Evolutionary conservation across 805 yeast species (phyloP).

Genomic region (Dipodascopsis tothii): DNA sequence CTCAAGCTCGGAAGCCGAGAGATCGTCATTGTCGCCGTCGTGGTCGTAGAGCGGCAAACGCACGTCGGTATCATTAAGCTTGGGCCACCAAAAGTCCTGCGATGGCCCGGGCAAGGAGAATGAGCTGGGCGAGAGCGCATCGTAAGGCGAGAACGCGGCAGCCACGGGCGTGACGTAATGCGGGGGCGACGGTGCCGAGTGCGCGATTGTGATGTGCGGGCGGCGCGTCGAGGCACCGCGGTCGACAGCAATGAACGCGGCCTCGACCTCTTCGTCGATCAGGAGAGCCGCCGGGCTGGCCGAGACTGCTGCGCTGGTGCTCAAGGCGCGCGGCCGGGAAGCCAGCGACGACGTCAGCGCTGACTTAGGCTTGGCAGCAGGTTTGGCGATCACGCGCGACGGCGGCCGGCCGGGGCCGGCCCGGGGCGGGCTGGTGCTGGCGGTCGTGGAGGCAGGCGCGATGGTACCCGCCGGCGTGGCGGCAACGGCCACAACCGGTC

Average conservation of each 20-base stretch:
- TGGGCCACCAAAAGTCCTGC: not conserved
- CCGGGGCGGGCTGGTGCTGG: not conserved
- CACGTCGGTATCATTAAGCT: not conserved
- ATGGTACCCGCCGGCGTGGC: not conserved
- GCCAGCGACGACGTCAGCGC: too few relatives aligned
- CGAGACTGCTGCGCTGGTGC: too few relatives aligned
- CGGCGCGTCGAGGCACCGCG: not conserved
- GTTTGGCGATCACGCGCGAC: not conserved
- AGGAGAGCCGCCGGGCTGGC: too few relatives aligned
- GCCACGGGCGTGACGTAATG: not conserved
- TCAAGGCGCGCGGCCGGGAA: too few relatives aligned
- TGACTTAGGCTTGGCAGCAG: too few relatives aligned
- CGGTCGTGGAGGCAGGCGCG: not conserved
- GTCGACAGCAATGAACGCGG: not conserved
- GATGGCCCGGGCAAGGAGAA: not conserved
- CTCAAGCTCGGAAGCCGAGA: too few relatives aligned
- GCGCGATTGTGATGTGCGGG: not conserved
- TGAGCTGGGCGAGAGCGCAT: not conserved
- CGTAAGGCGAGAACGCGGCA: not conserved
- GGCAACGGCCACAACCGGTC: not conserved
- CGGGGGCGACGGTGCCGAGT: not conserved
- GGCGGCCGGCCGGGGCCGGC: not conserved
- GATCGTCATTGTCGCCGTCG: not conserved
- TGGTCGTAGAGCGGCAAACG: not conserved
- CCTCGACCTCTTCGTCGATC: not conserved